A percentile compares a stretch with the other conserved stretches of the same genome.
Conservation (phyloP, 1,284 basidiomycete genomes). For the Anthracocystis walkeri region DNA sequence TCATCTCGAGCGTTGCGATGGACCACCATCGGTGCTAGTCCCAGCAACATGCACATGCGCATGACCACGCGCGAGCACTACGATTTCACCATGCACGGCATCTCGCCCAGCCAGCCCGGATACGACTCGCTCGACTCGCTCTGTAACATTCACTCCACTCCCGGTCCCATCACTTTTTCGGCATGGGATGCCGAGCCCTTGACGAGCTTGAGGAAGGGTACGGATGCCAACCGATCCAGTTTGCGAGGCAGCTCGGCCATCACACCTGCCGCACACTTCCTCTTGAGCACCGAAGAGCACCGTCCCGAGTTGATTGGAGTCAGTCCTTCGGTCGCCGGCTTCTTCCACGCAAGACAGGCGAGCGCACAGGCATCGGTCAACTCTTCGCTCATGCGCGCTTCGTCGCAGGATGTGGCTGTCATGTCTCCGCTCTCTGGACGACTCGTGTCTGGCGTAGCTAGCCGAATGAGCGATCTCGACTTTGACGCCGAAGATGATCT, state of each 20-base stretch:
- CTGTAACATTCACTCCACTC: slow-evolving; percentile 48
- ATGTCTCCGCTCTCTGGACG: slow-evolving; percentile 53
- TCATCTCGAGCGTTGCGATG: slow-evolving; percentile 35
- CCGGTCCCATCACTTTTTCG: slow-evolving; percentile 47
- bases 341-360: slow-evolving; percentile 43
- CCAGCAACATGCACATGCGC: slow-evolving; percentile 44
- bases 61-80: slow-evolving; percentile 63
- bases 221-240: slow-evolving; percentile 32
- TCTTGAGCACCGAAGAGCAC: slow-evolving; percentile 31
- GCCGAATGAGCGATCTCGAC: slow-evolving; percentile 48
- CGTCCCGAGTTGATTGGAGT: slow-evolving; percentile 49
- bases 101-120: slow-evolving; percentile 49
- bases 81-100: slow-evolving; percentile 62
- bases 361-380: slow-evolving; percentile 39
- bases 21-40: slow-evolving; percentile 46
- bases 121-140: slow-evolving; percentile 45
- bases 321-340: slow-evolving; percentile 46
- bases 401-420: slow-evolving; percentile 40
- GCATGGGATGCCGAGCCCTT: slow-evolving; percentile 51
- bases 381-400: slow-evolving; percentile 44
- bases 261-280: slow-evolving; percentile 42
- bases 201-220: slow-evolving; percentile 33
- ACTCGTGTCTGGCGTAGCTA: slow-evolving; percentile 33
- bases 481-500: slow-evolving; percentile 50
- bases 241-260: slow-evolving; percentile 19